Evolutionary conservation across 1,139 yeast genomes (phyloP), one percentile per base, ranked within the genome.

Genomic region (Saccharomyces pastorianus): DNA sequence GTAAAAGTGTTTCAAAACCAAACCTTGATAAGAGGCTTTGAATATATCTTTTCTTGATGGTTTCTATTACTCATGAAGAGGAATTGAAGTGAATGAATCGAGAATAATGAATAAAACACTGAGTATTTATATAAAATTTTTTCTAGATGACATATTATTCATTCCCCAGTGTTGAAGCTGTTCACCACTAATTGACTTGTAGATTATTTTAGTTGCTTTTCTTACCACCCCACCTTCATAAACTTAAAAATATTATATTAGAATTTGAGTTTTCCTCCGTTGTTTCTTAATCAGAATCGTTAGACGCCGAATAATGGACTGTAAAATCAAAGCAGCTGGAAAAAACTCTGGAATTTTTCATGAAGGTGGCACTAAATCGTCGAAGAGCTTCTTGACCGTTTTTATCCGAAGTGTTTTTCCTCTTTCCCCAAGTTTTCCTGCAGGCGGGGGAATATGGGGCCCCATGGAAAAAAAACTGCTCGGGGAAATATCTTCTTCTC

Each of bases 371-470:
- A 38, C 44, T 17, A 38, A 38, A 38, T 38, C 44, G 4, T 9
- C 44, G 44, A 9, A 38, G 44, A 1, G 23, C 25, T 9, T 20
- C 23, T 38, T n/a, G 25, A 13, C 44, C 3, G 44, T 20, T 38
- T 38, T 38, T 38, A 20, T 38, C 44, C 44, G 44, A 38, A 38
- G 44, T 17, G 25, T 38, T 38, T 17, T 38, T 38, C 44, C 44
- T 38, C n/a, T 11, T 32, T 38, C 44, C 44, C 44, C 44, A 38
- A 38, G 44, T 17, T 38, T 38, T 38, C 13, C 25, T 38, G 44
- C 44, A 38, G 44, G 44, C 44, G 44, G 44, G 44, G 44, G 44
- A 38, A 38, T 17, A 38, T 38, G 44, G 44, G 44, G 44, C 44
- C 44, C 44, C 44, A 38, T 38, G 44, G 44, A 38, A 38, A 38